Evolutionary conservation across 2,329 filamentous ascomycete genomes (phyloP).

Genomic region (Fusarium oligoseptatum): DNA sequence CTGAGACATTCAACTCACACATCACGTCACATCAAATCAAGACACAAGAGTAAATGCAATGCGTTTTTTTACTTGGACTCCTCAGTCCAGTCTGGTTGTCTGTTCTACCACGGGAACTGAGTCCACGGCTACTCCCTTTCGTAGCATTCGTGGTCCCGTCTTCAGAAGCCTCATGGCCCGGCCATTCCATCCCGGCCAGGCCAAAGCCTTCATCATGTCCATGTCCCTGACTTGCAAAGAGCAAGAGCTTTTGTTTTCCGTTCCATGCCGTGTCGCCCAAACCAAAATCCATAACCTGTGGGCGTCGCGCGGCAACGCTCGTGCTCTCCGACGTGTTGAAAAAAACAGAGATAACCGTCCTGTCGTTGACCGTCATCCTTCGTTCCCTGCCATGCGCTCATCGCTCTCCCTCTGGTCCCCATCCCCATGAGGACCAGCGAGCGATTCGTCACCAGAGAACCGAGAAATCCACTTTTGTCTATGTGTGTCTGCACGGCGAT

Average conservation of each 20-base stretch:
- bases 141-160: constrained; percentile 44
- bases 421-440: constrained; percentile 51
- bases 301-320: constrained; percentile 55
- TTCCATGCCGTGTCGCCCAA: constrained; percentile 51
- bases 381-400: constrained; percentile 50
- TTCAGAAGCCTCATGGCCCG: constrained; percentile 47
- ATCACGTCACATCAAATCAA: background rate
- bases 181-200: constrained; percentile 41
- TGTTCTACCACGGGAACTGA: constrained; percentile 51
- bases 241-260: constrained; percentile 49
- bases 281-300: constrained; percentile 54
- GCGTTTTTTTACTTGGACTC: constrained; percentile 50
- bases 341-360: constrained; percentile 53
- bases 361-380: constrained; percentile 50
- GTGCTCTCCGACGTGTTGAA: constrained; percentile 51
- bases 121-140: constrained; percentile 37
- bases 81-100: constrained; percentile 52
- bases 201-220: constrained; percentile 48
- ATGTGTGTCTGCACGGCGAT: constrained; percentile 65
- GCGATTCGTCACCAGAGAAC: constrained; percentile 64
- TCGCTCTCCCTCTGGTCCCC: constrained; percentile 51
- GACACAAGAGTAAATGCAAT: constrained; percentile 38
- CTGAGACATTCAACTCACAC: background rate
- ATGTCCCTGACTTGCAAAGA: constrained; percentile 49
- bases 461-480: constrained; percentile 78